phyloP scores from a whole-genome alignment of 2,329 filamentous ascomycete species.

The Incumbomyces delicatus region DNA sequence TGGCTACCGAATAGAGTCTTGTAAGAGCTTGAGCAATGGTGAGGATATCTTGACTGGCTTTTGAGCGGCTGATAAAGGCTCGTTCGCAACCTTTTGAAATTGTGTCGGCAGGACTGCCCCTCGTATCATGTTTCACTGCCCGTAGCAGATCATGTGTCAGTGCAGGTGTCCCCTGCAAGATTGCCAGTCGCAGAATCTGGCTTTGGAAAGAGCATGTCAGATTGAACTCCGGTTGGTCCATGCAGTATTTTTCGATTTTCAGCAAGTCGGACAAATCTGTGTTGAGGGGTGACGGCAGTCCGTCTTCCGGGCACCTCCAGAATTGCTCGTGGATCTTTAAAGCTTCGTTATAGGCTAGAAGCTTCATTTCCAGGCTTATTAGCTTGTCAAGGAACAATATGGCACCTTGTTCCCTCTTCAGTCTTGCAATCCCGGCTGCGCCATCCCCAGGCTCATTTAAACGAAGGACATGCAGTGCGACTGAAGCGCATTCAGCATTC shows the following conservation, averaged over 20 bases:
- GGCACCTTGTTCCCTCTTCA: constrained; percentile 14
- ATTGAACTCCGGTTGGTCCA: constrained; percentile 10
- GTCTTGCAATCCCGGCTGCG: neutral
- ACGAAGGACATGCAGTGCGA: constrained; percentile 31
- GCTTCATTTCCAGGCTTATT: constrained; percentile 13
- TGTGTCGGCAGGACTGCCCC: constrained; percentile 26
- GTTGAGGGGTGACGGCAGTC: neutral
- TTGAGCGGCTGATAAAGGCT: constrained; percentile 28
- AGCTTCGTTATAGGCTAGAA: constrained; percentile 11
- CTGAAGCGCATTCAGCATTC: constrained; percentile 30
- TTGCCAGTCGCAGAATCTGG: constrained; percentile 16
- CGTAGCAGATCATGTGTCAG: constrained; percentile 10
- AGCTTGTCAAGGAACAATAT: constrained; percentile 19
- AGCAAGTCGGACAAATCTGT: neutral
- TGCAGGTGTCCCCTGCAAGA: constrained; percentile 11
- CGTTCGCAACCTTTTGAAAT: constrained; percentile 30
- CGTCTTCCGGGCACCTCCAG: constrained; percentile 2
- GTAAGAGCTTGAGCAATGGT: constrained; percentile 31
- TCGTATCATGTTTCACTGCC: constrained; percentile 10
- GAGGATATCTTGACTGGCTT: constrained; percentile 36
- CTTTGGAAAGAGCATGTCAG: constrained; percentile 18
- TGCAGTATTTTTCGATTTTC: neutral
- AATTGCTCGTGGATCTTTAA: constrained; percentile 12
- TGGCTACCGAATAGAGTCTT: constrained; percentile 12
- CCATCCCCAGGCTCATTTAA: constrained; percentile 11